These are phyloP conservation scores for Jackrogersella minutella DNA, from an alignment of 495 filamentous ascomycete species.

Conservation along the genomic window DNA sequence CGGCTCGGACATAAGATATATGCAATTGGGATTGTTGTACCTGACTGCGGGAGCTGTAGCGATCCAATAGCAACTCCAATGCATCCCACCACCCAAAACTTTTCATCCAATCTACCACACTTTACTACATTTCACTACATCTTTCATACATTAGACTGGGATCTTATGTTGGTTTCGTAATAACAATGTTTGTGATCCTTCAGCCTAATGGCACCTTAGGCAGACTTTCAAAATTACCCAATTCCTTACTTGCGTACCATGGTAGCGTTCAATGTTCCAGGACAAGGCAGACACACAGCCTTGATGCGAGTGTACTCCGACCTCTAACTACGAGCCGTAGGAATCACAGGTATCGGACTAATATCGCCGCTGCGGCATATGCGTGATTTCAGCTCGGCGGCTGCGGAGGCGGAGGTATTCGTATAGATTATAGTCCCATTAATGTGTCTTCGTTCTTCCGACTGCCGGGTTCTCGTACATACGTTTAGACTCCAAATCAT, in stretches of 20 bases:
- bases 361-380: constrained; percentile 7
- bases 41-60: not conserved
- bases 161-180: not conserved
- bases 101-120: not conserved
- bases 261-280: not conserved
- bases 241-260: not conserved
- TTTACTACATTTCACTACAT: not conserved
- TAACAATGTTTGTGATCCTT: constrained; percentile 6
- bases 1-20: constrained; percentile 29
- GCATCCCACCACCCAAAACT: not conserved
- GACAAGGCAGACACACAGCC: constrained; percentile 16
- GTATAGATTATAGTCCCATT: constrained; percentile 8
- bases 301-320: constrained; percentile 26
- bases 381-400: constrained; percentile 22
- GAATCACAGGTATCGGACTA: constrained; percentile 2
- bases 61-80: not conserved
- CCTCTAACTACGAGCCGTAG: constrained; percentile 33
- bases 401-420: constrained; percentile 29
- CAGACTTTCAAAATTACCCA: too few relatives aligned
- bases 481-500: constrained; percentile 17
- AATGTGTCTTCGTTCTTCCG: constrained; percentile 23
- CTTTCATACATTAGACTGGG: too few relatives aligned
- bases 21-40: not conserved
- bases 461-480: constrained; percentile 15
- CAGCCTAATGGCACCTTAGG: not conserved